Percentiles rank a stretch among this genome's conserved stretches.
Evolutionary conservation across 1,284 basidiomycete genomes (phyloP).

Genomic region (Ganoderma lingzhi): DNA sequence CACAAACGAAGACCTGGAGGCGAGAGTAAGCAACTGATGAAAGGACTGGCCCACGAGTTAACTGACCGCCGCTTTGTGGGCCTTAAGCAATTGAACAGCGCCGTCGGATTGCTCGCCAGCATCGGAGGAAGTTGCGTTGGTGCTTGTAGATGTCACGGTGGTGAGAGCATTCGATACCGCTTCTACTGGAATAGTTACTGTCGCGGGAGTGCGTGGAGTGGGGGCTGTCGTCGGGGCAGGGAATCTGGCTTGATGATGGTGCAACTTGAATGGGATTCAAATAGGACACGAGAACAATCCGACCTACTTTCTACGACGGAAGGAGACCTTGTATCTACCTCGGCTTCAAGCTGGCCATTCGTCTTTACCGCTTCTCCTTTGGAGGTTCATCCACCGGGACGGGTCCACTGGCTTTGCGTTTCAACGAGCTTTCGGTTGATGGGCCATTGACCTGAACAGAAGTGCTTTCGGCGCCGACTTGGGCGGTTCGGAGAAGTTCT

Average conservation of each 20-base stretch:
- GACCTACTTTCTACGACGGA: conserved; percentile 42
- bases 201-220: not conserved
- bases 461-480: conserved; percentile 10
- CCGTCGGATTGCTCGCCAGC: conserved; percentile 26
- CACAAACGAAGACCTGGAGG: conserved; percentile 78
- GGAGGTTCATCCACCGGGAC: conserved; percentile 37
- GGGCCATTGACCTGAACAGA: conserved; percentile 10
- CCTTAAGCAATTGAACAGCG: conserved; percentile 59
- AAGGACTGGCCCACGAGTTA: not conserved
- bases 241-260: conserved; percentile 23
- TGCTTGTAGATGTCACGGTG: not conserved
- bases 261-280: conserved; percentile 14
- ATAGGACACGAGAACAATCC: conserved; percentile 18
- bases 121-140: not conserved
- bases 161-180: not conserved
- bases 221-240: conserved; percentile 12
- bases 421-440: conserved; percentile 32
- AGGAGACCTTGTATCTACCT: conserved; percentile 37
- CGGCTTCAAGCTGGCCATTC: conserved; percentile 33
- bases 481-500: not conserved
- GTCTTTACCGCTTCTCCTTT: conserved; percentile 43
- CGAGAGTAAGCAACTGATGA: not conserved
- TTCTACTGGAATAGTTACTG: conserved; percentile 5
- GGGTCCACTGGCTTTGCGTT: conserved; percentile 42
- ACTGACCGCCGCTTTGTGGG: conserved; percentile 69